Evolutionary conservation across 2,329 filamentous ascomycete species (phyloP).

Genomic region (Epichloe scottii): DNA sequence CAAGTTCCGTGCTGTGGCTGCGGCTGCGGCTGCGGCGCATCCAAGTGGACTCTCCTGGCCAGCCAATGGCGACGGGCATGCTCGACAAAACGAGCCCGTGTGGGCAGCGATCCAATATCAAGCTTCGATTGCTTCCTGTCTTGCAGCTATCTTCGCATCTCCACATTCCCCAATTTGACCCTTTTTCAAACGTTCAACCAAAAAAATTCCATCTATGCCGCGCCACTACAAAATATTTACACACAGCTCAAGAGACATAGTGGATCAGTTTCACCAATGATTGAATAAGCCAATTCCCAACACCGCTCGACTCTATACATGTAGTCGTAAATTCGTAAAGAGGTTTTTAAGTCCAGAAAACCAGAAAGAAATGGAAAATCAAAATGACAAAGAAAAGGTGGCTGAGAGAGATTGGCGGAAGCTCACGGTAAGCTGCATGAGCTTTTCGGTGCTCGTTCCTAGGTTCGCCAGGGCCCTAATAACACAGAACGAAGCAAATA

Average conservation of each 20-base stretch:
- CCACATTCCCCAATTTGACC: background rate
- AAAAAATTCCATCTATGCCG: background rate
- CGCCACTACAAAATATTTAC: background rate
- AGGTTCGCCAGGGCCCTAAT: no score
- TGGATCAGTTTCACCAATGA: background rate
- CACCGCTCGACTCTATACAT: conserved; percentile 1
- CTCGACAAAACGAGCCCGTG: background rate
- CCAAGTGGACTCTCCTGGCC: background rate
- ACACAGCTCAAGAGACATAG: background rate
- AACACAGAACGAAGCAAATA: background rate
- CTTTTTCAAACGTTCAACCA: background rate
- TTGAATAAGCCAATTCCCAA: background rate
- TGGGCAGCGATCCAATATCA: background rate
- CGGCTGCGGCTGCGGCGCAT: background rate
- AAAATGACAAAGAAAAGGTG: no score
- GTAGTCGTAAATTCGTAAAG: conserved; percentile 1
- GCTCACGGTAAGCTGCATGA: no score
- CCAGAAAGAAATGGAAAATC: background rate
- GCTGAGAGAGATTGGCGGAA: no score
- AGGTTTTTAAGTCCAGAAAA: background rate
- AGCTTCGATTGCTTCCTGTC: background rate
- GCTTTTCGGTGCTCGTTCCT: no score
- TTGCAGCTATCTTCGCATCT: background rate
- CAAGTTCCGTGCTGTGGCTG: background rate
- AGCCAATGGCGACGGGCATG: background rate